These are phyloP conservation scores for Luzula sylvatica DNA, from an alignment of 176 grass and related monocot genomes.

Conservation along the genomic window DNA sequence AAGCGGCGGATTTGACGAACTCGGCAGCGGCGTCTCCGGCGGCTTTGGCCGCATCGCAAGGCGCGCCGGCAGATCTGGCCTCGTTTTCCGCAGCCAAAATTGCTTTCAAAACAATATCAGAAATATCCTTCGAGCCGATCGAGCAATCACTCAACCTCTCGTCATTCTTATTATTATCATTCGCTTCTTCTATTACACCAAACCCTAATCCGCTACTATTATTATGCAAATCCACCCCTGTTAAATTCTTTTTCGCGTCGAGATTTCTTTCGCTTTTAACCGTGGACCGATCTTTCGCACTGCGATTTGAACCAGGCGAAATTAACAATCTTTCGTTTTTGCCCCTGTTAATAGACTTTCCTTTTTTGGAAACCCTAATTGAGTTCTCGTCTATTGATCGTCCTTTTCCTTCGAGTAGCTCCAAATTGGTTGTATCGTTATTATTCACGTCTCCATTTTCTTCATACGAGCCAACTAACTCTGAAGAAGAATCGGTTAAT, in stretches of 20 bases:
- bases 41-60: conserved; percentile 81
- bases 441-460: conserved; percentile 23
- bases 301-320: conserved; percentile 37
- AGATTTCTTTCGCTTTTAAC: conserved; percentile 28
- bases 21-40: conserved; percentile 96
- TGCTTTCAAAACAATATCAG: conserved; percentile 80
- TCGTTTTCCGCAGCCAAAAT: conserved; percentile 81
- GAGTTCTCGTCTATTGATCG: conserved; percentile 38
- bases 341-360: conserved; percentile 36
- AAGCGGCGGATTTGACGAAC: conserved; percentile 82
- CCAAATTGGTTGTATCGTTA: conserved; percentile 22
- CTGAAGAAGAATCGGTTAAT: conserved; percentile 31
- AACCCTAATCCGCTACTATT: neutral
- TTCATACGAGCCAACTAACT: conserved; percentile 17
- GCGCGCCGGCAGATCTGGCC: conserved; percentile 65
- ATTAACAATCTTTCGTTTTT: conserved; percentile 40
- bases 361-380: conserved; percentile 16
- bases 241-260: conserved; percentile 26
- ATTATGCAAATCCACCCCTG: conserved; percentile 12
- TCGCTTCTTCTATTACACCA: conserved; percentile 34
- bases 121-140: conserved; percentile 93
- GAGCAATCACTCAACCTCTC: conserved; percentile 78
- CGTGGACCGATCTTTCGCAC: conserved; percentile 37
- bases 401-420: conserved; percentile 26
- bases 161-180: too few species aligned